Evolutionary conservation across 208 protist species (phyloP).

Genomic region (Acanthamoeba castellanii): DNA sequence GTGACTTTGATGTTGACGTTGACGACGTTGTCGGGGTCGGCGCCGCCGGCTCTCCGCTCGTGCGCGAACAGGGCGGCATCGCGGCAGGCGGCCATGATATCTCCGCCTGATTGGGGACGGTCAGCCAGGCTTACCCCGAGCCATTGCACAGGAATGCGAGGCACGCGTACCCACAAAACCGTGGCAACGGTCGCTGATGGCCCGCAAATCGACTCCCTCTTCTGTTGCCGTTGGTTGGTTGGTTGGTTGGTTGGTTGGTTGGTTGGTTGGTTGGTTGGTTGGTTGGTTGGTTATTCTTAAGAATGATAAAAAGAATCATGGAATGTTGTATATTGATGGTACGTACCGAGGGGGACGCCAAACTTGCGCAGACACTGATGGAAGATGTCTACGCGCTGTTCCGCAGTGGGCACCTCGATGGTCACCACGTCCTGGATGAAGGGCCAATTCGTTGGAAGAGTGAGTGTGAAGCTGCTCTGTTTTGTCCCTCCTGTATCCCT

Average conservation of each 20-base stretch:
- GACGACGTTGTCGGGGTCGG: background rate
- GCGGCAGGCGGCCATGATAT: conserved; percentile 65
- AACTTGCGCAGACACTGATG: background rate
- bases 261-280: background rate
- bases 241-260: background rate
- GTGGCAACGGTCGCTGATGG: conserved; percentile 61
- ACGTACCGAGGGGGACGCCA: background rate
- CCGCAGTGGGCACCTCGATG: background rate
- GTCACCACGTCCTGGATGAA: background rate
- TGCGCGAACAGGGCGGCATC: conserved; percentile 21
- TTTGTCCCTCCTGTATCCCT: background rate
- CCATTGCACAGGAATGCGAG: background rate
- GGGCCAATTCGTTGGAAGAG: no score
- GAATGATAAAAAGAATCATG: background rate
- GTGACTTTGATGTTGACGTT: background rate
- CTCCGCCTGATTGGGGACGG: background rate
- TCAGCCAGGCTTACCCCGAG: no score
- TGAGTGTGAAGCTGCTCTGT: no score
- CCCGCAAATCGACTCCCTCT: background rate
- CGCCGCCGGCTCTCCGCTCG: background rate
- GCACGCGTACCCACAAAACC: conserved; percentile 37
- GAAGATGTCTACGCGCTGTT: background rate
- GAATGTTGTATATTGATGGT: no score
- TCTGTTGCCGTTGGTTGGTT: background rate
- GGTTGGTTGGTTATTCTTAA: no score